These are phyloP conservation scores for Pugionium cornutum DNA, from an alignment of 345 rosid genomes.

Conservation along the genomic window DNA sequence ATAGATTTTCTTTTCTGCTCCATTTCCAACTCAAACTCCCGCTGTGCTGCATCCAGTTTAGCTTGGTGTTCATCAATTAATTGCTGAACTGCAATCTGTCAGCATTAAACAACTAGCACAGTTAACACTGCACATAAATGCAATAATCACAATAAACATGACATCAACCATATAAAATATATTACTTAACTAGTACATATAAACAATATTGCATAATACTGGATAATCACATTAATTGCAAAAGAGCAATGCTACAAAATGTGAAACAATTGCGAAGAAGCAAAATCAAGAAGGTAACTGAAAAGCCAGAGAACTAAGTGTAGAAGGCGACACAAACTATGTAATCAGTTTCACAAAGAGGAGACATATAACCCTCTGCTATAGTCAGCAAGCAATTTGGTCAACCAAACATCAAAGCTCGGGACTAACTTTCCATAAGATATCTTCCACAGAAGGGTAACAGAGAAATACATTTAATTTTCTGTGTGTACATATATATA, in stretches of 20 bases:
- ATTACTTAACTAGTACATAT: neutral
- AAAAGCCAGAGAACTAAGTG: neutral
- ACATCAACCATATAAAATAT: neutral
- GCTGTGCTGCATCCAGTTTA: constrained; percentile 62
- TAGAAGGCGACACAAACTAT: constrained; percentile 6
- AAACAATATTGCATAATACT: neutral
- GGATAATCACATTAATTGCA: neutral
- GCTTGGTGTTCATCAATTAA: constrained; percentile 77
- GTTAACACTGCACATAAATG: constrained; percentile 15
- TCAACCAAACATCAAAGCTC: constrained; percentile 35
- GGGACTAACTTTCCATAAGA: too few relatives aligned
- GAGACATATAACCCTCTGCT: neutral
- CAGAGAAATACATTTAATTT: neutral
- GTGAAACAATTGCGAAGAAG: neutral
- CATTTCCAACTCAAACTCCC: constrained; percentile 74
- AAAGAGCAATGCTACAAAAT: neutral
- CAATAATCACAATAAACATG: constrained; percentile 5
- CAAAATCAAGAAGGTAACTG: constrained; percentile 3
- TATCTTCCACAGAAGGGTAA: neutral
- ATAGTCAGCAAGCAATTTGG: constrained; percentile 5
- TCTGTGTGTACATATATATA: neutral
- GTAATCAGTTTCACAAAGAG: constrained; percentile 5
- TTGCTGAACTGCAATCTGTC: constrained; percentile 76
- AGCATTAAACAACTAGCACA: constrained; percentile 25
- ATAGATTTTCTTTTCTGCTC: constrained; percentile 73